Evolutionary conservation across 345 rosid genomes (phyloP).

Genomic region (thale cress (Arabidopsis thaliana)): TAIR10.1 NC_003070.9:30326001-30326500

Average conservation of each 20-base stretch:
- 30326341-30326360: conserved; percentile 86
- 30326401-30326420: conserved; percentile 84
- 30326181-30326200: conserved; percentile 74
- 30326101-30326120: conserved; percentile 59
- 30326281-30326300: conserved; percentile 77
- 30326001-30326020: conserved; percentile 83
- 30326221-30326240: conserved; percentile 93
- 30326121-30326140: conserved; percentile 69
- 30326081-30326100: conserved; percentile 87
- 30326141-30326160: conserved; percentile 95
- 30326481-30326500: conserved; percentile 79
- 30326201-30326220: conserved; percentile 90
- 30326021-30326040: conserved; percentile 69
- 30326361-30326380: conserved; percentile 92
- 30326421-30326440: conserved; percentile 73
- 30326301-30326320: conserved; percentile 78
- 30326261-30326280: conserved; percentile 80
- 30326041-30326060: conserved; percentile 83
- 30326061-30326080: conserved; percentile 97
- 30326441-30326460: conserved; percentile 84
- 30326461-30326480: conserved; percentile 90
- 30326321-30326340: conserved; percentile 89
- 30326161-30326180: conserved; percentile 66
- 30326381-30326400: conserved; percentile 96
- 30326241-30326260: conserved; percentile 92